Conservation (phyloP, 257 asterid species). For the Plantago elongata region DNA sequence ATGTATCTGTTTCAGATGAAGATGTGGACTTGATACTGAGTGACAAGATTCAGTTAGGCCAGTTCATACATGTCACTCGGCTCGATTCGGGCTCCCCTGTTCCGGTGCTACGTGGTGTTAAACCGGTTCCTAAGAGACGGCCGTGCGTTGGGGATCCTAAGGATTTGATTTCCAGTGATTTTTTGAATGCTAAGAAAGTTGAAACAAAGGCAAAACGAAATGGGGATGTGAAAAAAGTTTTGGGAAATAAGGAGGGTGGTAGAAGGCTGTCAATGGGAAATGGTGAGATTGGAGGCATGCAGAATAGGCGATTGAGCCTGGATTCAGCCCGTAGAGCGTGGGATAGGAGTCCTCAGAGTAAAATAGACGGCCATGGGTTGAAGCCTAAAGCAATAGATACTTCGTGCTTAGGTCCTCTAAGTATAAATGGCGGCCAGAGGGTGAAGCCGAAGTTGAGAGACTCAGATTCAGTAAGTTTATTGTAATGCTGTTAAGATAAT, state of each 20-base stretch:
- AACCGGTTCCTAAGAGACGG: conserved; percentile 68
- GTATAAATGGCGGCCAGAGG: conserved; percentile 30
- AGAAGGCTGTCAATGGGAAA: conserved; percentile 69
- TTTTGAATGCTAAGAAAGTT: conserved; percentile 45
- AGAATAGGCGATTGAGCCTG: conserved; percentile 66
- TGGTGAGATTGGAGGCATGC: conserved; percentile 40
- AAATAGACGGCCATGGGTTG: conserved; percentile 27
- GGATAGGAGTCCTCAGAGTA: conserved; percentile 46
- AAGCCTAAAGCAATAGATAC: conserved; percentile 35
- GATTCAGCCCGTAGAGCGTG: conserved; percentile 77
- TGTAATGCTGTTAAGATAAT: background rate
- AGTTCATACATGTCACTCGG: conserved; percentile 67
- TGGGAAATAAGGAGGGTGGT: conserved; percentile 35
- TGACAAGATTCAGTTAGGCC: conserved; percentile 84
- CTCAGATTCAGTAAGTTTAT: conserved; percentile 42
- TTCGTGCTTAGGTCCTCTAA: conserved; percentile 29
- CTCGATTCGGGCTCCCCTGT: conserved; percentile 81
- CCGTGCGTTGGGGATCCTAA: conserved; percentile 78
- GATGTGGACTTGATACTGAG: conserved; percentile 71
- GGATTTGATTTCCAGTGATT: conserved; percentile 87
- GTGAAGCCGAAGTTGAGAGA: conserved; percentile 37
- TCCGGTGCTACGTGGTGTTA: conserved; percentile 72
- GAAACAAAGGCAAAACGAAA: conserved; percentile 37
- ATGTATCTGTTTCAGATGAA: conserved; percentile 69
- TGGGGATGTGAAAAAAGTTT: conserved; percentile 39